Conservation (phyloP, 805 yeast genomes). For the Metschnikowia kunwiensis region DNA sequence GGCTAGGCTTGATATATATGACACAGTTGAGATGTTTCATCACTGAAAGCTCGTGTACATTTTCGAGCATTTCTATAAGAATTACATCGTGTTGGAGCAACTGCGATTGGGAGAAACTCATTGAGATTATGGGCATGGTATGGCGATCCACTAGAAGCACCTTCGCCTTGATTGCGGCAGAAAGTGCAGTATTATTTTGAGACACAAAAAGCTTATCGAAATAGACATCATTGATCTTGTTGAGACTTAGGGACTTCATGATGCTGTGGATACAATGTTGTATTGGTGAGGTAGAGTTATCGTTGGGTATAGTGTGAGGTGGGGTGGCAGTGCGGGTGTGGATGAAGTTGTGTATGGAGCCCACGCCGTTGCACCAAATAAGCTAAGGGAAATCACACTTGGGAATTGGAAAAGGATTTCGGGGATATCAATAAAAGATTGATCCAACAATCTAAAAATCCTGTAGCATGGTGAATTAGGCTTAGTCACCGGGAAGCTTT, state of each 20-base stretch:
- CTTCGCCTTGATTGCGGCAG: conserved; percentile 45
- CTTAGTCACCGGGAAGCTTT: no score
- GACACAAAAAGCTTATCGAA: conserved; percentile 21
- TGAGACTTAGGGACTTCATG: conserved; percentile 16
- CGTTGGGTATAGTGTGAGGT: no score
- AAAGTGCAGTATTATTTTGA: conserved; percentile 16
- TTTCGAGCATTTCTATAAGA: conserved; percentile 58
- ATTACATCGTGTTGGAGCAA: conserved; percentile 81
- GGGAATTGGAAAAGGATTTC: no score
- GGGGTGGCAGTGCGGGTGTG: no score
- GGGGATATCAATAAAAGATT: no score
- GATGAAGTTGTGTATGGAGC: no score
- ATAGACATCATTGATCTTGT: conserved; percentile 17
- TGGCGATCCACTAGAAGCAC: conserved; percentile 75
- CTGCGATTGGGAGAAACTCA: conserved; percentile 84
- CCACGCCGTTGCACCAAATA: no score
- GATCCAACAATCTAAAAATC: no score
- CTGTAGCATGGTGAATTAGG: no score
- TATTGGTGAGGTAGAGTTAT: not conserved
- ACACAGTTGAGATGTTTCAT: conserved; percentile 72
- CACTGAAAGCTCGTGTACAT: conserved; percentile 61
- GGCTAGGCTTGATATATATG: conserved; percentile 72
- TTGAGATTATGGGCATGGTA: conserved; percentile 83
- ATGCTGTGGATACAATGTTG: not conserved
- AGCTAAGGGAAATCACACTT: no score